Conservation (phyloP, 192 early-diverging fungal genomes). For the Kickxella alabastrina region DNA sequence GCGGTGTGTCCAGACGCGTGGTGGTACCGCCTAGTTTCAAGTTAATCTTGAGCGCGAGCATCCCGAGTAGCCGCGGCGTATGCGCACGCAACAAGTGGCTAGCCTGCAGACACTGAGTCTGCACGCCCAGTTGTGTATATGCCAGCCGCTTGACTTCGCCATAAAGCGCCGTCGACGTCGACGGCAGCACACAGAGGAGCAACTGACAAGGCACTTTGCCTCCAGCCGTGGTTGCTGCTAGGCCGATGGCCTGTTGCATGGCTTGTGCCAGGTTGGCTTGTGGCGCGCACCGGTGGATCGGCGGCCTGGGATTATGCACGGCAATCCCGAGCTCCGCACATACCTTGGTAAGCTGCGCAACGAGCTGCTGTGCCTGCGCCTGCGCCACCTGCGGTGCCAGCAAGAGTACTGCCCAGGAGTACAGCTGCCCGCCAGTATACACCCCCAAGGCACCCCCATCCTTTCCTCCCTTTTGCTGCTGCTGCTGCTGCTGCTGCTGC, state of each 20-base stretch:
- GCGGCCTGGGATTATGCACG: conserved; percentile 13
- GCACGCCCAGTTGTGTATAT: conserved; percentile 46
- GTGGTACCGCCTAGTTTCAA: conserved; percentile 62
- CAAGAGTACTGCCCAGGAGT: conserved; percentile 30
- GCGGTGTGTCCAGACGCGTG: conserved; percentile 16
- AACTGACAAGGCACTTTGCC: conserved; percentile 12
- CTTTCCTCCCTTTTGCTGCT: no score
- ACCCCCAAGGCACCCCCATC: no score
- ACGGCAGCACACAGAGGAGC: conserved; percentile 28
- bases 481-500: no score
- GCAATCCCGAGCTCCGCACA: conserved; percentile 11
- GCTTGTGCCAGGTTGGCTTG: background rate
- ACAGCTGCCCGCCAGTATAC: background rate
- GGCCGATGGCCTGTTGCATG: background rate
- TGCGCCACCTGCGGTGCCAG: background rate
- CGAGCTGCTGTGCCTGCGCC: conserved; percentile 7
- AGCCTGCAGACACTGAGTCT: conserved; percentile 50
- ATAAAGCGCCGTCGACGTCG: conserved; percentile 20
- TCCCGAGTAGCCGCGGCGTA: conserved; percentile 16
- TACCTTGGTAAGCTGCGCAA: conserved; percentile 14
- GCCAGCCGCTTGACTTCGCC: conserved; percentile 55
- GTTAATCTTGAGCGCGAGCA: conserved; percentile 58
- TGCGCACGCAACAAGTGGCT: conserved; percentile 5
- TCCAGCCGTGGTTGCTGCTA: background rate
- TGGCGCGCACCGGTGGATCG: conserved; percentile 2